Base-by-base conservation (phyloP, 2,329 filamentous ascomycete genomes). In the Fusarium odoratissimum region DNA sequence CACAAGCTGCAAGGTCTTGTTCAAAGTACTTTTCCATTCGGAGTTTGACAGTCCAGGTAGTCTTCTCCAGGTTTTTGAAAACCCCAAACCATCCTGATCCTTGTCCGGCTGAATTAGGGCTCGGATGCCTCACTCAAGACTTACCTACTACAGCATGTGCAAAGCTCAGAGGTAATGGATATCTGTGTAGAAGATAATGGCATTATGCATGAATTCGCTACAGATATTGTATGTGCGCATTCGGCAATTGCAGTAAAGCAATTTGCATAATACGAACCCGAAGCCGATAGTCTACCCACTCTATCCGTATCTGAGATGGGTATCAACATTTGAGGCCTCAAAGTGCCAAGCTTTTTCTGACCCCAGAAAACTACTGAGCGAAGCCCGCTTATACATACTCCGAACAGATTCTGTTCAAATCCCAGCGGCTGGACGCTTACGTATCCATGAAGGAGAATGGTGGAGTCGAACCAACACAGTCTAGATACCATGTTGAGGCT, bases 41-140 rank as follows among this genome's bases (percentile, higher is more conserved):
- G 14, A 40, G 31, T 55, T 52, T 52, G n/a, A 40, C 33, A 61
- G 40, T 46, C 54, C 38, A 19, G 44, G 54, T 40, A 49, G 51
- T 42, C 56, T 71, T 67, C 69, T 72, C 70, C 66, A 60, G 71
- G 41, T 67, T 73, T 60, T 60, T 54, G 46, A 73, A 30, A 55
- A 61, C 46, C 65, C 60, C 56, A 56, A 54, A 37, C 38, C 49
- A 40, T 33, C 16, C 12, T 63, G 35, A 64, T 41, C 66, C 66
- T 51, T 62, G 66, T 64, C 65, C 44, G 44, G 66, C 66, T 69
- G 64, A 68, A 48, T 60, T 67, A 64, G 40, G 64, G 46, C 64
- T 67, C 37, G 54, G 64, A 67, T 52, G 30, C 44, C 52, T 67
- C 40, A 33, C 44, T 63, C 33, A 57, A 45, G 31, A 31, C 38